Conservation (phyloP, 176 grass and related monocot species). For the Aegilops longissima region DNA sequence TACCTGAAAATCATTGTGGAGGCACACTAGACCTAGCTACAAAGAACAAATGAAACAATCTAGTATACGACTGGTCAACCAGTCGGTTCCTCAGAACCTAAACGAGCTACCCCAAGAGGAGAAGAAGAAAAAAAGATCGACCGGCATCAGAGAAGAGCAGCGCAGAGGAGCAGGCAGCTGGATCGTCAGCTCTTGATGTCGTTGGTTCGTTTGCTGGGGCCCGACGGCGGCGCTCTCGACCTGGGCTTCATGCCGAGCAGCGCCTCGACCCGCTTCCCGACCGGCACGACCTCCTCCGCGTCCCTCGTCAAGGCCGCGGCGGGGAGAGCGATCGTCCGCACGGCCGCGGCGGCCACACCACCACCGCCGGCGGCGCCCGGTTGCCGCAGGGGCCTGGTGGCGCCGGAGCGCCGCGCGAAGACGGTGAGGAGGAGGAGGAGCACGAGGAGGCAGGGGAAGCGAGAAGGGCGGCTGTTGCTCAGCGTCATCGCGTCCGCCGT, state of each 20-base stretch:
- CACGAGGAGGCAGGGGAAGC: not conserved
- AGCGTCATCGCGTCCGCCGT: not conserved
- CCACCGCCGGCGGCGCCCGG: not conserved
- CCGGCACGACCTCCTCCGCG: not conserved
- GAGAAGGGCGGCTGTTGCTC: not conserved
- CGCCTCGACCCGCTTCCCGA: not conserved
- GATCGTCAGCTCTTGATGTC: constrained; percentile 15
- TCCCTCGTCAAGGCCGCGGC: constrained; percentile 4
- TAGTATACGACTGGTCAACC: not conserved
- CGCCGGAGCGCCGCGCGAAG: not conserved
- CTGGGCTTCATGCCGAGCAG: constrained; percentile 49
- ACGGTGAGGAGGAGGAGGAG: constrained; percentile 1
- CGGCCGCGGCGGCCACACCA: not conserved
- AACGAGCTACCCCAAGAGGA: not conserved
- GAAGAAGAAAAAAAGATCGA: not conserved
- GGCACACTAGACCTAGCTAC: not conserved
- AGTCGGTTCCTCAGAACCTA: not conserved
- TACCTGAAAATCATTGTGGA: not conserved
- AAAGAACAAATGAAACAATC: not conserved
- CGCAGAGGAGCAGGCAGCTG: not conserved
- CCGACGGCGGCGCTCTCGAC: constrained; percentile 35
- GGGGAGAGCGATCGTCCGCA: not conserved
- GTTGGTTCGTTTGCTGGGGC: constrained; percentile 59
- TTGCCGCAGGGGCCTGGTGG: not conserved
- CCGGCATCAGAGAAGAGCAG: not conserved